Evolutionary conservation across 1,139 yeast genomes (phyloP).

Genomic region (Yamadazyma taylorii): DNA sequence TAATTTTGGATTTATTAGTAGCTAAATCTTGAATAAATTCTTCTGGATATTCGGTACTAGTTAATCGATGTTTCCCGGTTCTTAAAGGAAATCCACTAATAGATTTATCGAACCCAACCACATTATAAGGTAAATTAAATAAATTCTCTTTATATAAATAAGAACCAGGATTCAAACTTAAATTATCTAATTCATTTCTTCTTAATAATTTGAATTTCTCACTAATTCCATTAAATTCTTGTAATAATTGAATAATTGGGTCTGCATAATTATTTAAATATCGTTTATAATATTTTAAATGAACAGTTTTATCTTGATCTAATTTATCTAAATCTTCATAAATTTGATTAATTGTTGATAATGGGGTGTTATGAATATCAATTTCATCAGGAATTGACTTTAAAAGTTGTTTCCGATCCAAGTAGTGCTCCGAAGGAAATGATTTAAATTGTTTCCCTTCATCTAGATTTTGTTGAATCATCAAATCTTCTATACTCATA

Average conservation of each 20-base stretch:
- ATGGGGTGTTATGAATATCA: constrained; percentile 30
- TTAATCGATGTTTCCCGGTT: constrained; percentile 22
- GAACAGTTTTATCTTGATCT: constrained; percentile 42
- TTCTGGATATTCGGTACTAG: constrained; percentile 29
- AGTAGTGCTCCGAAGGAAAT: constrained; percentile 35
- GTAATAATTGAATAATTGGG: constrained; percentile 32
- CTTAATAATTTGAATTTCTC: constrained; percentile 38
- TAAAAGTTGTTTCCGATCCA: constrained; percentile 36
- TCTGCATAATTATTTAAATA: constrained; percentile 35
- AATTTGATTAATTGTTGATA: constrained; percentile 29
- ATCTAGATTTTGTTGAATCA: constrained; percentile 39
- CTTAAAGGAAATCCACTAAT: constrained; percentile 43
- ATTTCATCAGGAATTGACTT: constrained; percentile 40
- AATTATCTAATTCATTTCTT: constrained; percentile 33
- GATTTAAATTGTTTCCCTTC: constrained; percentile 37
- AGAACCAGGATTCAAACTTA: constrained; percentile 29
- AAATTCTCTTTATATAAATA: constrained; percentile 31
- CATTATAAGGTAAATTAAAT: constrained; percentile 40
- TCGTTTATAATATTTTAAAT: constrained; percentile 37
- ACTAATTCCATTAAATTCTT: constrained; percentile 38
- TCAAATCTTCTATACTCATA: constrained; percentile 41
- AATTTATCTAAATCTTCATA: constrained; percentile 33
- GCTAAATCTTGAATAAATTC: constrained; percentile 45
- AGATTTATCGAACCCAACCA: constrained; percentile 45
- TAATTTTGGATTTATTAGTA: constrained; percentile 31